Evolutionary conservation across 2,329 filamentous ascomycete species (phyloP).

Genomic region (Ilyonectria robusta): DNA sequence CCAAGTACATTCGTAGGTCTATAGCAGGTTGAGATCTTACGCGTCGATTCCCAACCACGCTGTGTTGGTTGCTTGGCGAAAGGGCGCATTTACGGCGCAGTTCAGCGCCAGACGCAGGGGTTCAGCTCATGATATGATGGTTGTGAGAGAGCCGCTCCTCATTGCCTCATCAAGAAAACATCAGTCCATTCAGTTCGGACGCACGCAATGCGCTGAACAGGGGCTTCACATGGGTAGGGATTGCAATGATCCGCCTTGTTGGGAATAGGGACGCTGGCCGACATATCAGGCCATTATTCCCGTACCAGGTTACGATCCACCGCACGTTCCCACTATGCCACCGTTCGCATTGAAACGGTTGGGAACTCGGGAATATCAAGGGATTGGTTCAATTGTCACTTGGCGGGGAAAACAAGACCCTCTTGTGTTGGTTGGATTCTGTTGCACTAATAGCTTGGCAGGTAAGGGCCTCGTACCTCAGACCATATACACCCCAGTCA

Average conservation of each 20-base stretch:
- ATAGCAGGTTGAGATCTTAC: too few relatives aligned
- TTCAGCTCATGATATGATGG: too few relatives aligned
- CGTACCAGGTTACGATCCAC: neutral
- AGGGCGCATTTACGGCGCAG: too few relatives aligned
- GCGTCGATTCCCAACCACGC: too few relatives aligned
- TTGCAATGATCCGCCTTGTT: neutral
- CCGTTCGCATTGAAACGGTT: neutral
- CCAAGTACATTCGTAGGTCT: too few relatives aligned
- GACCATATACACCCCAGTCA: too few relatives aligned
- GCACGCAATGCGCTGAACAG: neutral
- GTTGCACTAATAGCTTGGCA: too few relatives aligned
- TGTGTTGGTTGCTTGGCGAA: too few relatives aligned
- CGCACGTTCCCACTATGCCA: neutral
- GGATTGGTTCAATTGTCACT: neutral
- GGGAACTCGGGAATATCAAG: neutral
- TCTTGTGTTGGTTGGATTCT: neutral
- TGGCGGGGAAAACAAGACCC: neutral
- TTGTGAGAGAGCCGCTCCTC: too few relatives aligned
- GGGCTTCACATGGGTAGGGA: neutral
- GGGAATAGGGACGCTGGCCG: neutral
- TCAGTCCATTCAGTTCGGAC: neutral
- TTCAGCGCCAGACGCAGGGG: too few relatives aligned
- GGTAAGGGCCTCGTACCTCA: too few relatives aligned
- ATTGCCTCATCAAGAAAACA: neutral
- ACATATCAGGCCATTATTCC: neutral